These are phyloP conservation scores for Steccherinum ochraceum DNA, from an alignment of 768 basidiomycete species.

Conservation along the genomic window DNA sequence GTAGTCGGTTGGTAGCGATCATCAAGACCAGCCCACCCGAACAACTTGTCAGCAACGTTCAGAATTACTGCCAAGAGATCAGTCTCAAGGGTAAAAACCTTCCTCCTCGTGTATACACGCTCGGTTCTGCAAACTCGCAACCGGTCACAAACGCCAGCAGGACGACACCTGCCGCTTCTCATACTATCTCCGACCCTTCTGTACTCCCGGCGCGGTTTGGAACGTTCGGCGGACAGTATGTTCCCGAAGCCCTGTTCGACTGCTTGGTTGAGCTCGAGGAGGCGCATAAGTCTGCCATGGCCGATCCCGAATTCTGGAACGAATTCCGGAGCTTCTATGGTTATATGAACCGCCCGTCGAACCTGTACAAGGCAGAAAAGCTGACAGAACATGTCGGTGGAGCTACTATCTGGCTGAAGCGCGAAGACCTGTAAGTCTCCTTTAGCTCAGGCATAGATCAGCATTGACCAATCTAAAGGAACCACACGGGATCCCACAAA, in stretches of 20 bases:
- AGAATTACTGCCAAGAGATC: constrained; percentile 71
- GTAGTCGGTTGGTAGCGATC: constrained; percentile 76
- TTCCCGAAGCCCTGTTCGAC: constrained; percentile 94
- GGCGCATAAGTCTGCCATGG: constrained; percentile 81
- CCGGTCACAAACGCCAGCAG: constrained; percentile 26
- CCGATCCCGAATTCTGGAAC: constrained; percentile 87
- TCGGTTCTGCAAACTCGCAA: constrained; percentile 27
- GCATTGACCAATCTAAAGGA: constrained; percentile 38
- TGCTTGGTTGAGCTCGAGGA: constrained; percentile 86
- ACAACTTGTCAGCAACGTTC: constrained; percentile 47
- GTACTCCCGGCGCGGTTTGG: constrained; percentile 83
- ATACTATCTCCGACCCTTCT: constrained; percentile 29
- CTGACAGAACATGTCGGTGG: constrained; percentile 88
- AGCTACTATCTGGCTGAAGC: constrained; percentile 96
- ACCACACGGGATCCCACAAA: constrained; percentile 98
- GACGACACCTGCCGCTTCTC: constrained; percentile 22
- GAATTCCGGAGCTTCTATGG: constrained; percentile 84
- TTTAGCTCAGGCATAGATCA: constrained; percentile 3
- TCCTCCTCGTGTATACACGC: constrained; percentile 12
- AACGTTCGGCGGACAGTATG: constrained; percentile 95
- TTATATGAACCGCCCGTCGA: constrained; percentile 94
- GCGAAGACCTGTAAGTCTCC: constrained; percentile 72
- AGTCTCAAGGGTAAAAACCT: constrained; percentile 35
- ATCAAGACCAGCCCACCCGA: constrained; percentile 60
- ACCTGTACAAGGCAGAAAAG: constrained; percentile 86